phyloP scores from a whole-genome alignment of 805 yeast genomes.

The Pichia phayaonensis region DNA sequence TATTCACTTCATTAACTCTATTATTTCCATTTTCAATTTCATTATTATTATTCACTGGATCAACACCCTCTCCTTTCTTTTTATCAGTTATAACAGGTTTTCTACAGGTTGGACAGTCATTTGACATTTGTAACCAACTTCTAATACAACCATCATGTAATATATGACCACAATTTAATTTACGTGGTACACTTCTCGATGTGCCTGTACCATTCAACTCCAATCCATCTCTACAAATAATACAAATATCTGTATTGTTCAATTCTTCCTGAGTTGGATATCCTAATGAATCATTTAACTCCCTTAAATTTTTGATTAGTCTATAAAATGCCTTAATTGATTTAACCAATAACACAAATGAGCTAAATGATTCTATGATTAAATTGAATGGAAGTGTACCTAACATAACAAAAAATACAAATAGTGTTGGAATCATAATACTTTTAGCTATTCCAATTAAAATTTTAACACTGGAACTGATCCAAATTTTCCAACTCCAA shows the following conservation, averaged over 20 bases:
- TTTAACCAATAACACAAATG: slow-evolving; percentile 23
- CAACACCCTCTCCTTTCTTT: neutral
- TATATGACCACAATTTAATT: slow-evolving; percentile 76
- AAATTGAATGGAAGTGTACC: slow-evolving; percentile 27
- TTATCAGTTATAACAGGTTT: slow-evolving; percentile 43
- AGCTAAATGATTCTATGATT: slow-evolving; percentile 24
- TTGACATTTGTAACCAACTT: slow-evolving; percentile 89
- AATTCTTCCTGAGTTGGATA: slow-evolving; percentile 60
- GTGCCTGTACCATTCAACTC: slow-evolving; percentile 29
- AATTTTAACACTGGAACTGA: slow-evolving; percentile 39
- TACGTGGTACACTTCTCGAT: slow-evolving; percentile 57
- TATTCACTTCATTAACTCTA: neutral
- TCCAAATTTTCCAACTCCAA: slow-evolving; percentile 67
- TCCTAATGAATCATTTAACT: slow-evolving; percentile 54
- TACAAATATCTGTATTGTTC: slow-evolving; percentile 61
- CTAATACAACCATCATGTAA: slow-evolving; percentile 85
- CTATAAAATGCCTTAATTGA: slow-evolving; percentile 32
- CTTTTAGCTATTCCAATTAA: slow-evolving; percentile 36
- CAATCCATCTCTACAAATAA: slow-evolving; percentile 92
- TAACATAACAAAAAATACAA: slow-evolving; percentile 39
- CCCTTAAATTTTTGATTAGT: slow-evolving; percentile 41
- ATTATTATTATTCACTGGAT: neutral
- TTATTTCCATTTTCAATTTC: neutral
- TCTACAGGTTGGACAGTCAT: slow-evolving; percentile 89
- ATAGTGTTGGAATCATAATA: slow-evolving; percentile 26